These are phyloP conservation scores for Inga leiocalycina DNA, from an alignment of 306 rosid genomes.

Conservation along the genomic window DNA sequence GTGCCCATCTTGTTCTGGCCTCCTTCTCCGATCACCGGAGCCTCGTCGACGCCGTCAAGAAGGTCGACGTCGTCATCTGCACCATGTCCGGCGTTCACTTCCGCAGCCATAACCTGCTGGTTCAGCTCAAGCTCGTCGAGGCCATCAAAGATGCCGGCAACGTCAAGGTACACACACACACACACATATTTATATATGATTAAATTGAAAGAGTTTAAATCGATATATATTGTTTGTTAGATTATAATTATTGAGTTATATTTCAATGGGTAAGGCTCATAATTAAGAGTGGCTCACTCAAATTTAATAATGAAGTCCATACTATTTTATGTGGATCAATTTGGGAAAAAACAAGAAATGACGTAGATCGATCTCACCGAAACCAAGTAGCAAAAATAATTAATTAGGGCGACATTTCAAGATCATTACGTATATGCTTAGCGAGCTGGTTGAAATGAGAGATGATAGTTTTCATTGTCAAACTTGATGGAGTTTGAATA, in stretches of 20 bases:
- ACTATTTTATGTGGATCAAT: neutral
- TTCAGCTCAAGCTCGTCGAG: slow-evolving; percentile 80
- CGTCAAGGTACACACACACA: slow-evolving; percentile 53
- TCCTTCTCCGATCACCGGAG: slow-evolving; percentile 69
- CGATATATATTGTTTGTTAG: neutral
- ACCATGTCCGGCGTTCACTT: slow-evolving; percentile 83
- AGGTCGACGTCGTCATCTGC: slow-evolving; percentile 75
- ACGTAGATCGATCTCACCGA: neutral
- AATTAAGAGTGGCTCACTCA: neutral
- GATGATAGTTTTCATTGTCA: neutral
- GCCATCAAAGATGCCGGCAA: slow-evolving; percentile 87
- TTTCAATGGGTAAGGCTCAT: neutral
- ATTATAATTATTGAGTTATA: neutral
- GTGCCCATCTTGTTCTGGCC: slow-evolving; percentile 65
- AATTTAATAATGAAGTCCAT: neutral
- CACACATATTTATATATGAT: too few relatives aligned
- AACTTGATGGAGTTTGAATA: neutral
- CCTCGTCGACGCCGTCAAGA: slow-evolving; percentile 70
- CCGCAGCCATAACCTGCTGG: slow-evolving; percentile 59
- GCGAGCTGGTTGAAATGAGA: neutral
- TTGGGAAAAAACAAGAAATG: neutral
- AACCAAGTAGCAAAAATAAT: neutral
- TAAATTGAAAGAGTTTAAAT: neutral
- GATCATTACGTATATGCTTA: neutral
- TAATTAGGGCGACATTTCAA: neutral